These are phyloP conservation scores for Gossypium gossypioides DNA, from an alignment of 441 rosid genomes.

Conservation along the genomic window DNA sequence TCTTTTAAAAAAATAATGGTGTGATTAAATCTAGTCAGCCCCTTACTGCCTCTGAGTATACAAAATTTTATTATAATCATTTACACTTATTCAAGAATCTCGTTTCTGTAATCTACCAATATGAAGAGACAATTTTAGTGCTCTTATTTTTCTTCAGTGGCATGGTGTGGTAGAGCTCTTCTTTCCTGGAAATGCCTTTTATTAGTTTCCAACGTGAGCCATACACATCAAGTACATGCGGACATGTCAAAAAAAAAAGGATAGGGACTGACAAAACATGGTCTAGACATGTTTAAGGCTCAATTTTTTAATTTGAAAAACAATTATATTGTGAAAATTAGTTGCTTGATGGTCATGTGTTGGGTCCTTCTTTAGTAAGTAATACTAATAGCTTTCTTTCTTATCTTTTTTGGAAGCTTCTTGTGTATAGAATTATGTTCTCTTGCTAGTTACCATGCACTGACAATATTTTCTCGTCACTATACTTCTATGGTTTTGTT, in stretches of 20 bases:
- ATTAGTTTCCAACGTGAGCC: neutral
- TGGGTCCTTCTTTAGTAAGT: too few species aligned
- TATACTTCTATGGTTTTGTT: neutral
- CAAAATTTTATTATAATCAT: neutral
- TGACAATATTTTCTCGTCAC: neutral
- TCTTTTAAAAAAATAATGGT: neutral
- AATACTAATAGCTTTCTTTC: neutral
- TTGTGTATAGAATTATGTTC: neutral
- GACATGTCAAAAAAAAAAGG: neutral
- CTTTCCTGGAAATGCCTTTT: neutral
- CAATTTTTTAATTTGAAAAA: neutral
- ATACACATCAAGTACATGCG: neutral
- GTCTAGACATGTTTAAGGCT: neutral
- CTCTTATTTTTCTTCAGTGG: neutral
- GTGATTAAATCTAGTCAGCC: neutral
- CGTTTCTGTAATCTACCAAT: neutral
- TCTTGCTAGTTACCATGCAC: neutral
- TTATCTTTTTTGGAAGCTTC: neutral
- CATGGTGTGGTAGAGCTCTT: neutral
- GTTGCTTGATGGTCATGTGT: neutral
- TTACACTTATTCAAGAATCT: neutral
- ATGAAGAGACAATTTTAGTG: neutral
- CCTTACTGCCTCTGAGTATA: neutral
- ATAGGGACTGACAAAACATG: neutral
- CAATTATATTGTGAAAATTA: neutral